Evolutionary conservation across 2,329 filamentous ascomycete species (phyloP), one percentile per base, ranked within the genome.

Genomic region (Botrytis aclada): DNA sequence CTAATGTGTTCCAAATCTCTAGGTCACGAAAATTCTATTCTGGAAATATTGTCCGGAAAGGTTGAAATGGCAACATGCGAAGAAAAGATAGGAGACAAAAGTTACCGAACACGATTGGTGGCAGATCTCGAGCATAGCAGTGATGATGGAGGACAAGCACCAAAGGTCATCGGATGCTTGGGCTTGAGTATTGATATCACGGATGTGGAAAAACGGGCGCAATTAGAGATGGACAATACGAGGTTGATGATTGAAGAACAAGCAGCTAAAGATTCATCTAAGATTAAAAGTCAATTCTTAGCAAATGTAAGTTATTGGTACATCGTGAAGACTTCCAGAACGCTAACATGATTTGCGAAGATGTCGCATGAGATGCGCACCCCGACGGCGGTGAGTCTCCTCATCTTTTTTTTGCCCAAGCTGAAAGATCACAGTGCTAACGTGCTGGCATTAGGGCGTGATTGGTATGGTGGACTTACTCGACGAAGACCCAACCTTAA

Each of bases 291-390:
- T 73, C 77, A 75, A 61, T 78, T 78, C 60, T 54, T 78, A 16
- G 77, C 77, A 39, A 78, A 78, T 54, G 77, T 77, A 70, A 72
- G 75, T 74, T 10, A 14, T n/a, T 20, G 10, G 2, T 16, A 12
- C 18, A 16, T 8, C 8, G 12, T 14, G n/a, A 45, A 64, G 1
- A 29, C 25, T 60, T 9, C 16, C 6, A 18, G 10, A 22, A 22
- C 16, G 34, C 62, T 75, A 61, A 75, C n/a, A 20, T 3, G 22
- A 5, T 54, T 39, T 34, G 22, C 18, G 16, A 67, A 77, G 77
- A 78, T 78, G 77, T 78, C 76, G 1, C 77, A 78, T 69, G 77
- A 78, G 64, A 71, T 78, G 74, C 75, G 77, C 58, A 78, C 77
- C 1, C 77, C 77, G 4, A 78, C 75, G n/a, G 76, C 77, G 56